Evolutionary conservation across 306 rosid species (phyloP).

Genomic region (Dryas alaskensis): DNA sequence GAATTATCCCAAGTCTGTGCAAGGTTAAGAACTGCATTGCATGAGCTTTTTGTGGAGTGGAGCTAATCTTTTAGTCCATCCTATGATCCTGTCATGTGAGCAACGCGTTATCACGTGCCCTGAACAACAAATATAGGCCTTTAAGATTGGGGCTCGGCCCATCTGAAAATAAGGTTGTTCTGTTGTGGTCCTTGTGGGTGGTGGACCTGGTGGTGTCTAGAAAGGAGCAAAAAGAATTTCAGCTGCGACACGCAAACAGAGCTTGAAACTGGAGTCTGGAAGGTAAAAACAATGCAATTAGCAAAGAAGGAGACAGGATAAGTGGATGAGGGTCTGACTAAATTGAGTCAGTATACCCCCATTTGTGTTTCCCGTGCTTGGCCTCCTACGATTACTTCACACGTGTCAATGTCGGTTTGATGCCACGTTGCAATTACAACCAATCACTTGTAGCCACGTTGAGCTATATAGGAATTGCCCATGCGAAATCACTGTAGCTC

Average conservation of each 20-base stretch:
- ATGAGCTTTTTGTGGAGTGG: too few relatives aligned
- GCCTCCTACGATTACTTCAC: not conserved
- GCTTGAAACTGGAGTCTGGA: not conserved
- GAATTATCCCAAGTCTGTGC: not conserved
- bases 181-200: not conserved
- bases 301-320: not conserved
- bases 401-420: not conserved
- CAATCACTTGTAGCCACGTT: not conserved
- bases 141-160: not conserved
- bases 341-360: not conserved
- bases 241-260: slow-evolving; percentile 1
- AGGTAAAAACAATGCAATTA: not conserved
- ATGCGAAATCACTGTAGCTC: not conserved
- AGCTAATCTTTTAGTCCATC: too few relatives aligned
- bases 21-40: not conserved
- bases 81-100: not conserved
- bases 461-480: too few relatives aligned
- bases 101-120: slow-evolving; percentile 11
- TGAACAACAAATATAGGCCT: not conserved
- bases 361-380: not conserved
- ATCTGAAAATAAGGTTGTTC: not conserved
- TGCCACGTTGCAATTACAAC: not conserved
- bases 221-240: slow-evolving; percentile 6
- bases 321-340: not conserved
- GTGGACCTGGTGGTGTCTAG: not conserved